Evolutionary conservation across 192 early-diverging fungal species (phyloP).

Genomic region (Piromyces finnis): DNA sequence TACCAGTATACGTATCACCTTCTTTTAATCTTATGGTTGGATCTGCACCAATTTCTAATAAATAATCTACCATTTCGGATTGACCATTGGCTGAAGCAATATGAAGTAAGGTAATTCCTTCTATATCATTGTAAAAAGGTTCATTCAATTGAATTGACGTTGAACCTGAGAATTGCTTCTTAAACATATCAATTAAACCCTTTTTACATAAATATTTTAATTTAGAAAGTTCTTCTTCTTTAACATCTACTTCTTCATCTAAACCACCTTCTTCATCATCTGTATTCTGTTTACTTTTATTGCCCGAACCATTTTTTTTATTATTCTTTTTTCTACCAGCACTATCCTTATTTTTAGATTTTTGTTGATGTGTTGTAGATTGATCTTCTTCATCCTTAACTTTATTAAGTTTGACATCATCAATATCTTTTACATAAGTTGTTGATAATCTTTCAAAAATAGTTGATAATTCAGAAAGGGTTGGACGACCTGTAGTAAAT

Average conservation of each 20-base stretch:
- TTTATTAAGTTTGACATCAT: conserved; percentile 12
- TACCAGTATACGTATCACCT: neutral
- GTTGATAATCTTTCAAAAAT: neutral
- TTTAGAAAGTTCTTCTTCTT: conserved; percentile 12
- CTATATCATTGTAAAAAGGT: conserved; percentile 3
- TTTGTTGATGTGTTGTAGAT: neutral
- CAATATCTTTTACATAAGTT: conserved; percentile 1
- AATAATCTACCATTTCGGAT: conserved; percentile 30
- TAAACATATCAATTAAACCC: neutral
- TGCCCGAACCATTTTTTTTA: conserved; percentile 32
- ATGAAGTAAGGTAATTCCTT: conserved; percentile 48
- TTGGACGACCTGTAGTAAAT: conserved; percentile 60
- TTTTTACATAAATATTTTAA: conserved; percentile 11
- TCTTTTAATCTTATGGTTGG: conserved; percentile 25
- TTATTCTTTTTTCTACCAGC: neutral
- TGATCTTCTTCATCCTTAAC: conserved; percentile 9
- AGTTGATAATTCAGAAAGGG: neutral
- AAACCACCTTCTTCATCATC: conserved; percentile 26
- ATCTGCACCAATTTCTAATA: conserved; percentile 59
- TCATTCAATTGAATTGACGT: neutral
- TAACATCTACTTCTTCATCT: conserved; percentile 8
- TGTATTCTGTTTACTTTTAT: conserved; percentile 36
- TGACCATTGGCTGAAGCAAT: conserved; percentile 45
- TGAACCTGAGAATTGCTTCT: neutral
- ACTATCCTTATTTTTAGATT: neutral